Evolutionary conservation across 805 yeast species (phyloP).

Genomic region (Kuraishia cidri): DNA sequence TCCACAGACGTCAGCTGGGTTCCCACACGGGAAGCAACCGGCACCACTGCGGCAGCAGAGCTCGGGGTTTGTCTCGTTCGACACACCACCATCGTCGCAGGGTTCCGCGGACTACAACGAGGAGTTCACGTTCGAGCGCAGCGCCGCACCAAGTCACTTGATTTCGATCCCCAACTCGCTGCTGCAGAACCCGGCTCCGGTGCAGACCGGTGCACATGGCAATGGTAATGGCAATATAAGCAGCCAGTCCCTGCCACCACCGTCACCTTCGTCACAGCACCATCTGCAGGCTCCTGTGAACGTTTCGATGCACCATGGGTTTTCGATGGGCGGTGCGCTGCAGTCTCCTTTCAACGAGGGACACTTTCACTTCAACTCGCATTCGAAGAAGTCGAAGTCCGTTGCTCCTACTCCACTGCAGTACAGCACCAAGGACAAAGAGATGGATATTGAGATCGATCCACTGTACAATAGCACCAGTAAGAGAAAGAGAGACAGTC

Average conservation of each 20-base stretch:
- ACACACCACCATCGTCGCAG: conserved; percentile 2
- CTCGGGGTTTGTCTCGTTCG: neutral
- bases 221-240: no score
- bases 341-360: conserved; percentile 15
- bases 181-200: neutral
- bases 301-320: neutral
- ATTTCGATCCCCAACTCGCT: neutral
- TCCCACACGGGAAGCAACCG: neutral
- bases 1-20: neutral
- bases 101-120: neutral
- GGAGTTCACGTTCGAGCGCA: conserved; percentile 2
- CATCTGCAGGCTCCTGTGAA: neutral
- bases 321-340: conserved; percentile 4
- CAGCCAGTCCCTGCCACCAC: neutral
- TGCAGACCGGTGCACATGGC: neutral
- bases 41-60: neutral
- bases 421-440: neutral
- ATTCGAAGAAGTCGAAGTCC: neutral
- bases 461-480: conserved; percentile 34
- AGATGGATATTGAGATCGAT: conserved; percentile 18
- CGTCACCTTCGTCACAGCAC: neutral
- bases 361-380: conserved; percentile 6
- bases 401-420: neutral
- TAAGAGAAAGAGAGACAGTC: conserved; percentile 42
- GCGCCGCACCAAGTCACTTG: neutral